phyloP scores from a whole-genome alignment of 2,329 filamentous ascomycete genomes.

The Fusarium hainanense region DNA sequence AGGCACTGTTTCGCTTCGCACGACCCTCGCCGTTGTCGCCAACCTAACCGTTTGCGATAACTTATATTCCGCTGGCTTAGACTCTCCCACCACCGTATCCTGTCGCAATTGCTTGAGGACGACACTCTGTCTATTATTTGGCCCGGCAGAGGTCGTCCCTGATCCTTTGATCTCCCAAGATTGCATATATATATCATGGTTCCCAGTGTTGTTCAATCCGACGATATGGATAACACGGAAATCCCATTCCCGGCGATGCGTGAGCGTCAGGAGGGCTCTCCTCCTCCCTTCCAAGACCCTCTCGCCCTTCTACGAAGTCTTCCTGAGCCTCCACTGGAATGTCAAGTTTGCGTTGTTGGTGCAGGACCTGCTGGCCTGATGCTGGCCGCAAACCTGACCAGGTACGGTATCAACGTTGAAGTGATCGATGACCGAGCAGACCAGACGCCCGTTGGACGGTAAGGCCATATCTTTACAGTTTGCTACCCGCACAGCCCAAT shows the following conservation, averaged over 20 bases:
- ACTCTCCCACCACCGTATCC: conserved; percentile 10
- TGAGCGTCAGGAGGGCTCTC: conserved; percentile 46
- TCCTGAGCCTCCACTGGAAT: conserved; percentile 58
- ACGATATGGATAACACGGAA: conserved; percentile 44
- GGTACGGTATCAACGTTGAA: conserved; percentile 73
- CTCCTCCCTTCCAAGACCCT: conserved; percentile 55
- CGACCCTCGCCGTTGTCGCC: conserved; percentile 23
- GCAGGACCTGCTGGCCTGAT: conserved; percentile 68
- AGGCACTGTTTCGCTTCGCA: conserved; percentile 29
- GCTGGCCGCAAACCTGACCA: conserved; percentile 66
- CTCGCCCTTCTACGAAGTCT: conserved; percentile 62
- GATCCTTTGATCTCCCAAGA: conserved; percentile 36
- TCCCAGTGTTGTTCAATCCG: conserved; percentile 52
- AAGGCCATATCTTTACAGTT: conserved; percentile 31
- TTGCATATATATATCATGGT: conserved; percentile 37
- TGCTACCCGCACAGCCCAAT: conserved; percentile 11
- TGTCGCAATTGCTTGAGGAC: conserved; percentile 36
- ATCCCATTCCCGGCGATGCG: conserved; percentile 38
- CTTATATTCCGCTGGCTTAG: conserved; percentile 4
- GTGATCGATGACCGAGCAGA: conserved; percentile 76
- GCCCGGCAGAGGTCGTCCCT: conserved; percentile 46
- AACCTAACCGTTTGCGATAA: conserved; percentile 22
- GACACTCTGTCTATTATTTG: conserved; percentile 42
- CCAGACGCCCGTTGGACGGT: conserved; percentile 72
- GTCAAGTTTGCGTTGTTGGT: conserved; percentile 64